phyloP scores from a whole-genome alignment of 148 eudicot genomes.

The Spergularia bocconei region DNA sequence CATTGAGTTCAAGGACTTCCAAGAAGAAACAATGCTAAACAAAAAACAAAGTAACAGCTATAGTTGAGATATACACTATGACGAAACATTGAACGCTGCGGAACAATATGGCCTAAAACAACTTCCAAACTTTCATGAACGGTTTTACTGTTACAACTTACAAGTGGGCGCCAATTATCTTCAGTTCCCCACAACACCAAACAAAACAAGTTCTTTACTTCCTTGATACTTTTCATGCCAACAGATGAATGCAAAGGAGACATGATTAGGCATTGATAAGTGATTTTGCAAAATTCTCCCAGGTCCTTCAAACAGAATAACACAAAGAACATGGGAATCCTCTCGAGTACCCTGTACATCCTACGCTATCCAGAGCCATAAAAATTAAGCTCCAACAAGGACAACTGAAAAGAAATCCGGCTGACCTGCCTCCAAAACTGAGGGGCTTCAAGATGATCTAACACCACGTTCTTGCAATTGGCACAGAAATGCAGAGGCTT shows the following conservation, averaged over 20 bases:
- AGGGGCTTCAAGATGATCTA: slow-evolving; percentile 14
- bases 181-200: slow-evolving; percentile 1
- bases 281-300: slow-evolving; percentile 27
- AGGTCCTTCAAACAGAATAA: slow-evolving; percentile 30
- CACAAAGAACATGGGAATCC: slow-evolving; percentile 25
- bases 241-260: slow-evolving; percentile 4
- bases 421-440: slow-evolving; percentile 20
- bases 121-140: not conserved
- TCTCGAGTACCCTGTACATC: slow-evolving; percentile 31
- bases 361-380: slow-evolving; percentile 32
- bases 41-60: not conserved
- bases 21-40: not conserved
- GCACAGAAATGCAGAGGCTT: not conserved
- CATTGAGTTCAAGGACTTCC: not conserved
- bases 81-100: not conserved
- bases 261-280: slow-evolving; percentile 4
- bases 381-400: slow-evolving; percentile 35
- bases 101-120: slow-evolving; percentile 3
- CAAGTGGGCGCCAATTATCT: not conserved
- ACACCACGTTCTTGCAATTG: slow-evolving; percentile 6
- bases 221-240: slow-evolving; percentile 1
- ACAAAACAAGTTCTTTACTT: not conserved
- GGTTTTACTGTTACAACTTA: not conserved
- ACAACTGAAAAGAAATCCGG: slow-evolving; percentile 10
- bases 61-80: slow-evolving; percentile 2